Evolutionary conservation across 2,329 filamentous ascomycete genomes (phyloP), one percentile per base, ranked within the genome.

Genomic region (Intubia oerlemansii): DNA sequence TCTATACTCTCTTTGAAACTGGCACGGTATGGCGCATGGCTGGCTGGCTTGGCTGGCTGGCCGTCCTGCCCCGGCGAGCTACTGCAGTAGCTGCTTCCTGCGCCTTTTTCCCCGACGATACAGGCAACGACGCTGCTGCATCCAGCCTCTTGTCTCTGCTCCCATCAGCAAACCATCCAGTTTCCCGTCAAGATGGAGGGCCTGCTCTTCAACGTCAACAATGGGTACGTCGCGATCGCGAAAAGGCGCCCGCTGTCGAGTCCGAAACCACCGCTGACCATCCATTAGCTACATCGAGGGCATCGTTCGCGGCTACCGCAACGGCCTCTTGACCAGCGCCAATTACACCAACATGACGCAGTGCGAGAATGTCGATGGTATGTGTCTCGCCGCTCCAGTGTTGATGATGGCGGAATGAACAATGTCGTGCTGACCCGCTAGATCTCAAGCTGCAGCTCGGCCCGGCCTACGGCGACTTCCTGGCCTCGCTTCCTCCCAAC

Each of bases 231-330:
- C n/a, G n/a, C n/a, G n/a, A n/a, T n/a, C n/a, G n/a, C n/a, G n/a
- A 59, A 39, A 65, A 48, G 5, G 4, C 3, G 9, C 3, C 20
- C 7, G 11, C 7, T 22, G n/a, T 17, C 12, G 17, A n/a, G 17
- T n/a, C n/a, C n/a, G n/a, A n/a, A n/a, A n/a, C n/a, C n/a, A n/a
- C n/a, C n/a, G n/a, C n/a, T n/a, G n/a, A n/a, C n/a, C n/a, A n/a
- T n/a, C n/a, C n/a, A n/a, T n/a, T n/a, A 91, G 84, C 56, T 95
- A 91, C 55, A 72, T 95, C 49, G 88, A 98, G 57, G 88, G 88
- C 51, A 84, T 98, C 50, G 81, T 95, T 44, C 79, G 88, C 45
- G 88, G 88, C 38, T 98, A 95, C 57, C 76, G 85, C 48, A 98
- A 95, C 55, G 68, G 75, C 45, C 75, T 98, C 38, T 67, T 98